Conservation (phyloP, 495 filamentous ascomycete genomes). For the Entonaema liquescens region DNA sequence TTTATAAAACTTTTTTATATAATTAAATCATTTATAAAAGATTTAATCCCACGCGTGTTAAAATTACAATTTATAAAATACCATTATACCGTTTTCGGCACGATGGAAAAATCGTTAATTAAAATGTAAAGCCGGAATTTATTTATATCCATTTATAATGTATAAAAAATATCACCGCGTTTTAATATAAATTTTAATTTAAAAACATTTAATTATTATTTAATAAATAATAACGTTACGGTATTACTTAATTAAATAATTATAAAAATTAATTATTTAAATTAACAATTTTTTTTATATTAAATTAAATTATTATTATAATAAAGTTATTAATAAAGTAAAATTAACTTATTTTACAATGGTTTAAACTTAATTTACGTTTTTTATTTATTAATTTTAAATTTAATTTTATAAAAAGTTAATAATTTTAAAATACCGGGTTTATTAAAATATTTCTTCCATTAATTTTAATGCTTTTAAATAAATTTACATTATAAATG, state of each 20-base stretch:
- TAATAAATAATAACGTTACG: not conserved
- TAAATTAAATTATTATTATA: not conserved
- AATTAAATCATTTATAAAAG: not conserved
- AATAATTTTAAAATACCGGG: no score
- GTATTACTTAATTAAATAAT: not conserved
- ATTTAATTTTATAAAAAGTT: no score
- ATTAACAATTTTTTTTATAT: conserved; percentile 42
- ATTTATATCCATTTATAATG: conserved; percentile 72
- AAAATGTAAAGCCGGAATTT: conserved; percentile 63
- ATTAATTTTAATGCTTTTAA: no score
- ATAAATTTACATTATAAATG: no score
- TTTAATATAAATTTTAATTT: conserved; percentile 73
- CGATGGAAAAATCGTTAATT: conserved; percentile 15
- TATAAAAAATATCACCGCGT: conserved; percentile 66
- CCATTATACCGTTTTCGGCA: not conserved
- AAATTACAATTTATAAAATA: conserved; percentile 1
- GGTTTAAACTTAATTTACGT: not conserved
- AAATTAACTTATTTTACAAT: not conserved
- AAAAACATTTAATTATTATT: conserved; percentile 64
- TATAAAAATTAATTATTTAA: conserved; percentile 65
- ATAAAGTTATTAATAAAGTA: not conserved
- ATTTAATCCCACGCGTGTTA: not conserved
- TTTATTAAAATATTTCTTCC: no score
- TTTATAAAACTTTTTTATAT: not conserved
- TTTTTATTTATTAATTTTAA: no score